Evolutionary conservation across 805 yeast genomes (phyloP).

Genomic region (Brettanomyces custersianus): DNA sequence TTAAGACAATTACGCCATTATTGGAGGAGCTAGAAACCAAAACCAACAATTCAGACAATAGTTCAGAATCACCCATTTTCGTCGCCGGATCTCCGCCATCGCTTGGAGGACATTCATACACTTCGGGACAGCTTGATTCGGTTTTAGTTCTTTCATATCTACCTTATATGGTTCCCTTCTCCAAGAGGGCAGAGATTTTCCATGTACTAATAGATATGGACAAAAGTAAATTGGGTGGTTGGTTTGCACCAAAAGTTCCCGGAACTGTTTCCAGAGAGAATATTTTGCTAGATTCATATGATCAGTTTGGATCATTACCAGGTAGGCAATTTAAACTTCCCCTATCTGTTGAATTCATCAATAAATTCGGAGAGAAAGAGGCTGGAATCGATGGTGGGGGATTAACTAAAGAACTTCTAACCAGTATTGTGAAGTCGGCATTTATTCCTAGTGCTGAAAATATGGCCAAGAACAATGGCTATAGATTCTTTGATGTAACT

Average conservation of each 20-base stretch:
- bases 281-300: slow-evolving; percentile 68
- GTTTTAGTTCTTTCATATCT: slow-evolving; percentile 45
- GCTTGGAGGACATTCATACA: no score
- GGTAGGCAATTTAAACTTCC: slow-evolving; percentile 51
- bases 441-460: slow-evolving; percentile 35
- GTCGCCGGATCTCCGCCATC: no score
- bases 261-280: slow-evolving; percentile 63
- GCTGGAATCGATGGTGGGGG: slow-evolving; percentile 98
- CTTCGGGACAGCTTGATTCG: slow-evolving; percentile 28
- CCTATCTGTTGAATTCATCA: slow-evolving; percentile 57
- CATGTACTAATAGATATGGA: slow-evolving; percentile 55
- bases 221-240: slow-evolving; percentile 18
- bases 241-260: slow-evolving; percentile 7
- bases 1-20: slow-evolving; percentile 13
- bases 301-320: slow-evolving; percentile 37
- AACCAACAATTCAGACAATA: no score
- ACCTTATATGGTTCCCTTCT: slow-evolving; percentile 78
- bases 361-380: slow-evolving; percentile 63
- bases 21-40: slow-evolving; percentile 4
- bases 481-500: slow-evolving; percentile 33
- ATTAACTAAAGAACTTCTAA: slow-evolving; percentile 80
- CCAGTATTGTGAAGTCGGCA: slow-evolving; percentile 61
- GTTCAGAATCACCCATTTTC: no score
- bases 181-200: slow-evolving; percentile 64
- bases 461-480: slow-evolving; percentile 14